Evolutionary conservation across 2,329 filamentous ascomycete species (phyloP).

Genomic region (Venturia oleaginea): DNA sequence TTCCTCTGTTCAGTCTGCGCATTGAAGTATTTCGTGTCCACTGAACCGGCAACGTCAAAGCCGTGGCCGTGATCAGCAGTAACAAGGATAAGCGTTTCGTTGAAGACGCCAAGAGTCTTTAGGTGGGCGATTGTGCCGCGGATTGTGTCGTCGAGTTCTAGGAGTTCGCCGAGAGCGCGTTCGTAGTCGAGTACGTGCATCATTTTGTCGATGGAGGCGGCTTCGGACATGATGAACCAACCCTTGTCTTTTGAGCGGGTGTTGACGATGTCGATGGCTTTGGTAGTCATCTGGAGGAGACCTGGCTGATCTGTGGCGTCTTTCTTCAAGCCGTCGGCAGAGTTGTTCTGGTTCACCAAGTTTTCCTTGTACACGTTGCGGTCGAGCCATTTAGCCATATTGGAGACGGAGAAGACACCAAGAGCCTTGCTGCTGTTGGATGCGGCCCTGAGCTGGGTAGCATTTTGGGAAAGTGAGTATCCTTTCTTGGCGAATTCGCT

Average conservation of each 20-base stretch:
- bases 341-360: constrained; percentile 56
- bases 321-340: constrained; percentile 52
- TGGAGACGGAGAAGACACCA: constrained; percentile 66
- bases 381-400: constrained; percentile 79
- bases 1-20: constrained; percentile 56
- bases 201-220: constrained; percentile 82
- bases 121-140: constrained; percentile 66
- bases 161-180: constrained; percentile 71
- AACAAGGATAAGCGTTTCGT: constrained; percentile 70
- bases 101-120: constrained; percentile 52
- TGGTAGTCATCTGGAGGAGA: constrained; percentile 82
- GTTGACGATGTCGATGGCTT: constrained; percentile 73
- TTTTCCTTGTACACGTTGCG: constrained; percentile 71
- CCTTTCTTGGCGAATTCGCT: constrained; percentile 60
- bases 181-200: constrained; percentile 84
- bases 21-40: constrained; percentile 69
- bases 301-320: constrained; percentile 69
- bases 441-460: constrained; percentile 55
- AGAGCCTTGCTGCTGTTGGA: constrained; percentile 55
- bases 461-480: constrained; percentile 65
- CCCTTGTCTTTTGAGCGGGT: constrained; percentile 56
- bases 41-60: constrained; percentile 76
- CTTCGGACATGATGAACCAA: constrained; percentile 84
- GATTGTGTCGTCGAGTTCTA: constrained; percentile 78
- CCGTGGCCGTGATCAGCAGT: constrained; percentile 86